Evolutionary conservation across 2,329 filamentous ascomycete genomes (phyloP).

Genomic region (Fulvia fulva): DNA sequence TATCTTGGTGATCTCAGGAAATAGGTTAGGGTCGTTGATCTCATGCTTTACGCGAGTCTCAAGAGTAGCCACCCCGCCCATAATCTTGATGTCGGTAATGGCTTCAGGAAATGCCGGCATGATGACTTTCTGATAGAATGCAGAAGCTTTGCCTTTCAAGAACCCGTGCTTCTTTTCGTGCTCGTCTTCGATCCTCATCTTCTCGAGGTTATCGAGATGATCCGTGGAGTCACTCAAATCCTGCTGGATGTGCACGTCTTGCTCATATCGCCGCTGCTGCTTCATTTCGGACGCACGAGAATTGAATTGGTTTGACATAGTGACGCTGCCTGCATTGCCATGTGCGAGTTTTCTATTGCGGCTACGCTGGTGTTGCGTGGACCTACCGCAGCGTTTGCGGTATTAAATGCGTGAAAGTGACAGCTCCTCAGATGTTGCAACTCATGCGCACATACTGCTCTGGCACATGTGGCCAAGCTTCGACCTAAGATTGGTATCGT

Average conservation of each 20-base stretch:
- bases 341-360: not conserved
- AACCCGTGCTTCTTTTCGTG: conserved; percentile 9
- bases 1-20: conserved; percentile 28
- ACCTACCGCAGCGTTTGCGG: not conserved
- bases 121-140: conserved; percentile 24
- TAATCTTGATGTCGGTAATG: conserved; percentile 28
- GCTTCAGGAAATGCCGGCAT: conserved; percentile 28
- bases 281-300: conserved; percentile 8
- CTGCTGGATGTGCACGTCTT: conserved; percentile 11
- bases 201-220: conserved; percentile 9
- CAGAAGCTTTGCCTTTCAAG: conserved; percentile 16
- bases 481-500: conserved; percentile 1
- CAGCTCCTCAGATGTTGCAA: not conserved
- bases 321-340: not conserved
- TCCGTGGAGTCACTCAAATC: conserved; percentile 12
- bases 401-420: not conserved
- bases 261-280: conserved; percentile 16
- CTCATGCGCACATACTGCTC: not conserved
- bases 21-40: conserved; percentile 24
- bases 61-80: conserved; percentile 24
- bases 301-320: not conserved
- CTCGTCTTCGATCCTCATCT: conserved; percentile 11
- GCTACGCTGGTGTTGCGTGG: not conserved
- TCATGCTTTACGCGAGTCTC: conserved; percentile 29
- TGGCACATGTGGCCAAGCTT: conserved; percentile 1